phyloP scores from a whole-genome alignment of 305 asterid species.

The Fraxinus sp. region DNA sequence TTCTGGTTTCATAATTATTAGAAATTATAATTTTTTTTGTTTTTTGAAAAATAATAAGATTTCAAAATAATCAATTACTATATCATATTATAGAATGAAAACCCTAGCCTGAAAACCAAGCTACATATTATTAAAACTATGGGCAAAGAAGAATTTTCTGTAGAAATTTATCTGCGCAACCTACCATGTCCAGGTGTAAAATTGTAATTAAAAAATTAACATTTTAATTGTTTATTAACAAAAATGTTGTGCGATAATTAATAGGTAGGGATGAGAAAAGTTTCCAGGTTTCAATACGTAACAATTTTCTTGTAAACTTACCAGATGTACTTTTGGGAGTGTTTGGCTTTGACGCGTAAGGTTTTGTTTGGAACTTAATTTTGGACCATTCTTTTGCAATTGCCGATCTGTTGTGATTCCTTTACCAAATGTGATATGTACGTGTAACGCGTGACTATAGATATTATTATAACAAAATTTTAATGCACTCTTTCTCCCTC shows the following conservation, averaged over 20 bases:
- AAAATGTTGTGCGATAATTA: not conserved
- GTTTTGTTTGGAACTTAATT: not conserved
- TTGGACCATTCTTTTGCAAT: not conserved
- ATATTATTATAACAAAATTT: not conserved
- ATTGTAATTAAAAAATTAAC: not conserved
- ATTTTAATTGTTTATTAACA: not conserved
- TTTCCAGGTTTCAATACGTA: not conserved
- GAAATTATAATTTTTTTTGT: not conserved
- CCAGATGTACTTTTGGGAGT: not conserved
- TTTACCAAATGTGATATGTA: not conserved
- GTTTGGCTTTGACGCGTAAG: slow-evolving; percentile 5
- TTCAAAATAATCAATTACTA: not conserved
- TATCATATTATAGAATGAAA: not conserved
- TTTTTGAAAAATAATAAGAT: not conserved
- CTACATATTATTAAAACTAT: not conserved
- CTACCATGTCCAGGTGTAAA: not conserved
- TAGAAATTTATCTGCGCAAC: not conserved
- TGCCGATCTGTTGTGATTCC: not conserved
- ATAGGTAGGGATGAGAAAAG: not conserved
- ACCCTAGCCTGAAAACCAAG: slow-evolving; percentile 5
- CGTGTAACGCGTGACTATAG: not conserved
- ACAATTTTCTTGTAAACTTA: not conserved
- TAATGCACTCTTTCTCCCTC: not conserved
- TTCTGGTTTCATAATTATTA: not conserved
- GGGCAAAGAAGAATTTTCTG: not conserved